phyloP scores from a whole-genome alignment of 2,329 filamentous ascomycete genomes.

The Fusarium cicatricum region DNA sequence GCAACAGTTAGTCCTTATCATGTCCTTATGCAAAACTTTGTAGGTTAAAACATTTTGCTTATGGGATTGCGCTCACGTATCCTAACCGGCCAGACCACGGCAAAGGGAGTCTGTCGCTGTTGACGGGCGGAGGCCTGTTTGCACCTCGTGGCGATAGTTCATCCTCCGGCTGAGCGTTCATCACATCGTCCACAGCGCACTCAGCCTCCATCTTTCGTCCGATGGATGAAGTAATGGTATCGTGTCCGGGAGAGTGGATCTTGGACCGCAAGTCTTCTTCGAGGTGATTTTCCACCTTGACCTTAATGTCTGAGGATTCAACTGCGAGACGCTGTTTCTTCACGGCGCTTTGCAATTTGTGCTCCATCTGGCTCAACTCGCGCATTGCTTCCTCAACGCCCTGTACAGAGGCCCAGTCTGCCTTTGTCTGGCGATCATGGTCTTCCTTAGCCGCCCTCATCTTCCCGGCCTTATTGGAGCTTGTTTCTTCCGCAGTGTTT shows the following conservation, averaged over 20 bases:
- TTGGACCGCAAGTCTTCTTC: constrained; percentile 14
- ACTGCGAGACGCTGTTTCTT: constrained; percentile 58
- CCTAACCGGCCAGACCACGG: constrained; percentile 91
- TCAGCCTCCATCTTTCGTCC: constrained; percentile 27
- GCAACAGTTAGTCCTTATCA: constrained; percentile 10
- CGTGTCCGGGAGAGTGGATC: constrained; percentile 1
- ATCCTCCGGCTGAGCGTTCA: constrained; percentile 28
- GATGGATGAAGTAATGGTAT: constrained; percentile 9
- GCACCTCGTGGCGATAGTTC: constrained; percentile 49
- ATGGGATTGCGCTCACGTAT: constrained; percentile 68
- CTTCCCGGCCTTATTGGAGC: constrained; percentile 6
- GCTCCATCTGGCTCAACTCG: constrained; percentile 60
- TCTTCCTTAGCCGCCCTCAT: neutral
- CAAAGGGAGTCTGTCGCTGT: constrained; percentile 83
- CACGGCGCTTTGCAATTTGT: constrained; percentile 52
- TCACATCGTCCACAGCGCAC: constrained; percentile 30
- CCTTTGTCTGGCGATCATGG: neutral
- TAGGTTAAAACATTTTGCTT: constrained; percentile 17
- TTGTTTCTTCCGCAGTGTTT: neutral
- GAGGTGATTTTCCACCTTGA: neutral
- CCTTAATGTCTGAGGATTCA: constrained; percentile 49
- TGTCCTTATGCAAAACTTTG: neutral
- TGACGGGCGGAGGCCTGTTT: constrained; percentile 74
- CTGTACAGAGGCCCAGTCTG: constrained; percentile 25
- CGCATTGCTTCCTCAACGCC: constrained; percentile 52